Evolutionary conservation across 495 filamentous ascomycete species (phyloP).

Genomic region (Aspergillus heteromorphus): DNA sequence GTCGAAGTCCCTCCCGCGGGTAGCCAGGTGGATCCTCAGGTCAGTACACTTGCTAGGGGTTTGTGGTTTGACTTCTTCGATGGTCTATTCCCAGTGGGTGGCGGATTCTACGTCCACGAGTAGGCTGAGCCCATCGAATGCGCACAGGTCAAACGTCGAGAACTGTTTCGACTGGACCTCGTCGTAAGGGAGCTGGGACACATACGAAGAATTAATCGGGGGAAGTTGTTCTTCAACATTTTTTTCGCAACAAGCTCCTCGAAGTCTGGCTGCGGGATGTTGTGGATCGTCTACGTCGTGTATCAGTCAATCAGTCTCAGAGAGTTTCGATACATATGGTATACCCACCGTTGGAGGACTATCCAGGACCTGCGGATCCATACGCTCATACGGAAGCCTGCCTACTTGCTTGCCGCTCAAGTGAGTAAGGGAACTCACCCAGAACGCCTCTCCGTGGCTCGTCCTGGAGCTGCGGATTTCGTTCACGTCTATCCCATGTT

Average conservation of each 20-base stretch:
- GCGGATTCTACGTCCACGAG: conserved; percentile 12
- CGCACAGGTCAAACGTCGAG: conserved; percentile 30
- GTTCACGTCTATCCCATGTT: conserved; percentile 24
- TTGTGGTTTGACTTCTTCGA: not conserved
- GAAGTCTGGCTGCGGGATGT: conserved; percentile 26
- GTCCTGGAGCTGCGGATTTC: conserved; percentile 21
- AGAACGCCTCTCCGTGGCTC: conserved; percentile 18
- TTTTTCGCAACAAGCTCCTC: conserved; percentile 15
- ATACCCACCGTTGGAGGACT: conserved; percentile 21
- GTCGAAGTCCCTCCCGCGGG: conserved; percentile 13
- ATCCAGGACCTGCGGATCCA: conserved; percentile 23
- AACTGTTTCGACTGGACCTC: conserved; percentile 18
- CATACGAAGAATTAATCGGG: conserved; percentile 26
- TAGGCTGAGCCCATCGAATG: conserved; percentile 23
- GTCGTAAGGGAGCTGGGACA: conserved; percentile 16
- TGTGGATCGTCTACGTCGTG: conserved; percentile 26
- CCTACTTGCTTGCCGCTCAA: conserved; percentile 23
- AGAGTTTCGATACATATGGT: not conserved
- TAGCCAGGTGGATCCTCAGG: conserved; percentile 7
- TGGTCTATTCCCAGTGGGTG: conserved; percentile 1
- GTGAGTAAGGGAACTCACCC: conserved; percentile 28
- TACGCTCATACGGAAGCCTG: conserved; percentile 26
- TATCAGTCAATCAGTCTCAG: not conserved
- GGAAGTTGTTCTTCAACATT: conserved; percentile 7
- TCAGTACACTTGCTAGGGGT: not conserved